These are phyloP conservation scores for Sonneratia caseolaris DNA, from an alignment of 345 rosid genomes.

Conservation along the genomic window DNA sequence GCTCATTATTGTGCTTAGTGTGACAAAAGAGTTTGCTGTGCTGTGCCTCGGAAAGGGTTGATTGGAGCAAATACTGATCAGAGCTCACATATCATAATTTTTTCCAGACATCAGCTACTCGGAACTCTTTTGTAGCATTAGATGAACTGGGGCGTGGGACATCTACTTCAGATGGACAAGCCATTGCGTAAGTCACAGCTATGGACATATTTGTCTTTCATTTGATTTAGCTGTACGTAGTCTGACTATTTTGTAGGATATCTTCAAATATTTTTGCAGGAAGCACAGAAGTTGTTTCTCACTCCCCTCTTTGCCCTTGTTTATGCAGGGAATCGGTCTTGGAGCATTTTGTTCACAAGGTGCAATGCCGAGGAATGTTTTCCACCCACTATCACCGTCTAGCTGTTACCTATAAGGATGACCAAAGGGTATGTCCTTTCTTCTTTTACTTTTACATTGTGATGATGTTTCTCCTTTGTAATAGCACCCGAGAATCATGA, in stretches of 20 bases:
- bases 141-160: constrained; percentile 99
- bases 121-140: constrained; percentile 70
- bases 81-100: background rate
- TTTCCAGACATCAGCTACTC: constrained; percentile 70
- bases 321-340: constrained; percentile 72
- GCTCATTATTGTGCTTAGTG: background rate
- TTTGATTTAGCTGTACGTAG: background rate
- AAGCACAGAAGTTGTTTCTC: background rate
- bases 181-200: constrained; percentile 69
- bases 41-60: background rate
- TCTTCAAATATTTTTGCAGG: background rate
- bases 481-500: background rate
- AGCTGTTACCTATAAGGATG: constrained; percentile 59
- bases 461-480: background rate
- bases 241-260: background rate
- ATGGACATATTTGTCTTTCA: background rate
- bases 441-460: background rate
- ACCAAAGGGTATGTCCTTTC: constrained; percentile 39
- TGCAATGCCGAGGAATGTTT: constrained; percentile 84
- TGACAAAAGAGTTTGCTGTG: background rate
- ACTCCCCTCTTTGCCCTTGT: background rate
- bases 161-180: constrained; percentile 97
- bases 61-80: background rate
- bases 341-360: constrained; percentile 71
- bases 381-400: constrained; percentile 92